Conservation (phyloP, 805 yeast genomes). For the Komagataella phaffii region DNA sequence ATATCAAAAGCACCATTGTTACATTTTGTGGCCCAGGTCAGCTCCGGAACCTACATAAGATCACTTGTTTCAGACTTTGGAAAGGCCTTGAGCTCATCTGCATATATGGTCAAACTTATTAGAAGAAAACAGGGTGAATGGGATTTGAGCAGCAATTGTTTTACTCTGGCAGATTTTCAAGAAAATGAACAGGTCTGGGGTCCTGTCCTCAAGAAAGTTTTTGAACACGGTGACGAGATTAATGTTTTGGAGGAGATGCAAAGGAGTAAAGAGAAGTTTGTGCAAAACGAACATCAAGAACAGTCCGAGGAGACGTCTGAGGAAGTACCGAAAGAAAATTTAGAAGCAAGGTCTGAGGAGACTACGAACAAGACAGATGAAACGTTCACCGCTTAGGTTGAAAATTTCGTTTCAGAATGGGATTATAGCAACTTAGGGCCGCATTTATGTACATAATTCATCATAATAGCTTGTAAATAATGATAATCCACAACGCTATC, state of each 20-base stretch:
- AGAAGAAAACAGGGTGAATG: constrained; percentile 75
- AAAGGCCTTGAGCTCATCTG: constrained; percentile 62
- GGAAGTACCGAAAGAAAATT: constrained; percentile 3
- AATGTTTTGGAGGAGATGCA: constrained; percentile 25
- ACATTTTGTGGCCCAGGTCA: constrained; percentile 65
- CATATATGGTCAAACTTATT: constrained; percentile 77
- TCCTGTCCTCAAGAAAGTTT: constrained; percentile 39
- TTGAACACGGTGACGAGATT: constrained; percentile 27
- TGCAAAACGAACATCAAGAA: constrained; percentile 1
- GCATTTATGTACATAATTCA: not conserved
- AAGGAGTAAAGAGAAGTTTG: constrained; percentile 13
- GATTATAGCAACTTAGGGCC: not conserved
- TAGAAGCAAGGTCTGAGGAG: constrained; percentile 1
- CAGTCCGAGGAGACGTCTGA: not conserved
- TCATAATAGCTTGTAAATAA: not conserved
- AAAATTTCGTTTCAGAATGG: not conserved
- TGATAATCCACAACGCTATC: not conserved
- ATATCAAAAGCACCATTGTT: constrained; percentile 48
- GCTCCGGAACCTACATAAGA: constrained; percentile 92
- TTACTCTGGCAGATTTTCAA: constrained; percentile 53
- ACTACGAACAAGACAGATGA: not conserved
- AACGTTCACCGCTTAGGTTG: not conserved
- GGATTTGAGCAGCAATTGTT: constrained; percentile 59
- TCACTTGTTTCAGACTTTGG: constrained; percentile 85
- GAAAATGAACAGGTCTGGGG: constrained; percentile 60